These are phyloP conservation scores for Phycomyces blakesleeanus DNA, from an alignment of 192 early-diverging fungal genomes.

Conservation along the genomic window DNA sequence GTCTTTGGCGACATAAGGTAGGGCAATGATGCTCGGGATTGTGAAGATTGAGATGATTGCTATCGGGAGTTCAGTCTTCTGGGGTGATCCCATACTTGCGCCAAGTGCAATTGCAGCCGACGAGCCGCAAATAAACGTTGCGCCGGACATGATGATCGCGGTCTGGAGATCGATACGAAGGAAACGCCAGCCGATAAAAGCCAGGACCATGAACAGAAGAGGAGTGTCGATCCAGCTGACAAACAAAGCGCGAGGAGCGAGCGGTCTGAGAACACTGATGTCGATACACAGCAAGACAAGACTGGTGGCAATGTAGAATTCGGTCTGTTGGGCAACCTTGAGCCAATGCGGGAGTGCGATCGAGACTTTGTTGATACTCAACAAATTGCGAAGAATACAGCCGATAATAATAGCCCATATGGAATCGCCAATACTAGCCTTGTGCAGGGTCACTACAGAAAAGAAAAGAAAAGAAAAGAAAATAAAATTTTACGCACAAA, in stretches of 20 bases:
- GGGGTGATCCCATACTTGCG: conserved; percentile 38
- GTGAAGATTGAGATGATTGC: conserved; percentile 56
- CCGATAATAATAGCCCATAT: conserved; percentile 57
- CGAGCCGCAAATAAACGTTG: conserved; percentile 54
- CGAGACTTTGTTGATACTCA: conserved; percentile 3
- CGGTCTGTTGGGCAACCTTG: conserved; percentile 52
- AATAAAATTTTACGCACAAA: background rate
- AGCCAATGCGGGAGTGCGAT: conserved; percentile 39
- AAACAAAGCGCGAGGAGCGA: conserved; percentile 49
- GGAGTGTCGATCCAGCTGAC: conserved; percentile 54
- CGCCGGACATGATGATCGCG: conserved; percentile 49
- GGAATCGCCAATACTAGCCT: conserved; percentile 46
- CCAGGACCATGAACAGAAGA: conserved; percentile 45
- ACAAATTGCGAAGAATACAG: conserved; percentile 37
- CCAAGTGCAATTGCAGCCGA: conserved; percentile 49
- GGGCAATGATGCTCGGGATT: conserved; percentile 49
- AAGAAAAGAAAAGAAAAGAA: background rate
- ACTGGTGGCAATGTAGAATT: conserved; percentile 51
- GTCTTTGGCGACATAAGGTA: conserved; percentile 48
- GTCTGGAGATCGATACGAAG: conserved; percentile 49
- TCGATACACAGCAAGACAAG: conserved; percentile 51
- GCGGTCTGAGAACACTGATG: conserved; percentile 39
- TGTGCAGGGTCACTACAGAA: conserved; percentile 33
- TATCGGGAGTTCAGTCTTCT: conserved; percentile 50
- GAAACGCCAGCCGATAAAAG: conserved; percentile 39